Evolutionary conservation across 495 filamentous ascomycete genomes (phyloP), one percentile per base, ranked within the genome.

Genomic region (Podospora pseudocomata): DNA sequence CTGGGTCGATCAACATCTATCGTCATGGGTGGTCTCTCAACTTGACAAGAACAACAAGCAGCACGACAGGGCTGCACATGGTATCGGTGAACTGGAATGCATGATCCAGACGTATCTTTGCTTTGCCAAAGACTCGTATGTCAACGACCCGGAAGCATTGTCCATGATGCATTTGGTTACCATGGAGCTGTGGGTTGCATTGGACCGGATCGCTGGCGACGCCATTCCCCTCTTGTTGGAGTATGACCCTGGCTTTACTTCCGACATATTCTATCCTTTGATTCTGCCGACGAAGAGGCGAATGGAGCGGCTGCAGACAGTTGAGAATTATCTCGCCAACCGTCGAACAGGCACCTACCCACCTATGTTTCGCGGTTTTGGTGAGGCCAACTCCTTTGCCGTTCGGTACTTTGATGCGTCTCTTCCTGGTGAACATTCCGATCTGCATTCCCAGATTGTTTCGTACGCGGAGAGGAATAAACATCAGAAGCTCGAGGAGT

Each of bases 111-210:
- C 5, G 3, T 82, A 82, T 59, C 61, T 74, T 60, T 0, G 26
- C 0, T 18, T 27, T n/a, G 79, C 78, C 0, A 23, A 34, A 0
- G 0, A 1, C 4, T 27, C 39, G 2, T 89, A 88, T 67, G 16
- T 11, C 0, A 63, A 65, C 0, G 82, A 84, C 56, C 84, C 87
- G 0, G 86, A 86, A 71, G 77, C 72, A 0, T 70, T 82, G 2
- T 91, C 89, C 1, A 60, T 84, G 0, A 87, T 91, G 86, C 54
- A 87, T 2, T 79, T 92, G 20, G 87, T 82, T 0, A 73, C 85
- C 4, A 73, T 90, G 65, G 87, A 91, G 28, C 68, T 91, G 0
- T 92, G 89, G 89, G 72, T 89, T 49, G 86, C 86, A 19, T 77
- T 80, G 59, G 89, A 92, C 69, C 84, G 79, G 63, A 76, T 78